phyloP scores from a whole-genome alignment of 2,329 filamentous ascomycete genomes.

The Volutella citrinella region DNA sequence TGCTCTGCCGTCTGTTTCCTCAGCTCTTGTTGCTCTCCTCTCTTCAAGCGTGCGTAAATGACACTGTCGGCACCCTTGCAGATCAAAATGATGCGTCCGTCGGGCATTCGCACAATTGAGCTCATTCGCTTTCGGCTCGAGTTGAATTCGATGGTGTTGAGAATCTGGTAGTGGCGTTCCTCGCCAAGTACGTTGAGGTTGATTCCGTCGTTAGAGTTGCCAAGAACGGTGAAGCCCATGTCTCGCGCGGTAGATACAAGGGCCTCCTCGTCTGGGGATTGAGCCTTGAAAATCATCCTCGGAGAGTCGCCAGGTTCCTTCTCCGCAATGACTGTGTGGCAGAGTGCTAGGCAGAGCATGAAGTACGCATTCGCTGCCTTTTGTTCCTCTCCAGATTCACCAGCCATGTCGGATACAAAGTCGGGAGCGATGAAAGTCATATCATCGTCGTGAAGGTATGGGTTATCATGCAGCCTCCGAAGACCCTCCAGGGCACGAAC shows the following conservation, averaged over 20 bases:
- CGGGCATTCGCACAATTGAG: constrained; percentile 91
- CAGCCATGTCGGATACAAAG: constrained; percentile 79
- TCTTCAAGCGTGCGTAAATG: constrained; percentile 87
- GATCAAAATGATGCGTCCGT: constrained; percentile 84
- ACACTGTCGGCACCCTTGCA: constrained; percentile 98
- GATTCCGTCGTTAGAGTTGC: constrained; percentile 75
- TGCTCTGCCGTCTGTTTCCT: constrained; percentile 85
- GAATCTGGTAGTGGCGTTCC: constrained; percentile 78
- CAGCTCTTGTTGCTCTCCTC: constrained; percentile 81
- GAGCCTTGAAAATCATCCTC: constrained; percentile 91
- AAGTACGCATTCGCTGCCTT: constrained; percentile 78
- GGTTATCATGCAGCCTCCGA: constrained; percentile 79
- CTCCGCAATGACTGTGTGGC: constrained; percentile 94
- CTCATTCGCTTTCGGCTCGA: constrained; percentile 97
- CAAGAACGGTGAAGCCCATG: constrained; percentile 90
- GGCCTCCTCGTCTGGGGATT: constrained; percentile 94
- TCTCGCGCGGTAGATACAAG: constrained; percentile 92
- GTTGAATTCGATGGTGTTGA: constrained; percentile 97
- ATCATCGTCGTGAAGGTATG: constrained; percentile 84
- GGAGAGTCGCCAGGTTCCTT: constrained; percentile 85
- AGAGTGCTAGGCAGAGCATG: constrained; percentile 93
- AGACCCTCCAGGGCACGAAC: constrained; percentile 69
- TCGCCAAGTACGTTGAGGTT: constrained; percentile 83
- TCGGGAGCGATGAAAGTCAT: constrained; percentile 91
- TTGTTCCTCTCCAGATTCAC: constrained; percentile 74